phyloP scores from a whole-genome alignment of 2,329 filamentous ascomycete genomes.

The Fusarium illudens region DNA sequence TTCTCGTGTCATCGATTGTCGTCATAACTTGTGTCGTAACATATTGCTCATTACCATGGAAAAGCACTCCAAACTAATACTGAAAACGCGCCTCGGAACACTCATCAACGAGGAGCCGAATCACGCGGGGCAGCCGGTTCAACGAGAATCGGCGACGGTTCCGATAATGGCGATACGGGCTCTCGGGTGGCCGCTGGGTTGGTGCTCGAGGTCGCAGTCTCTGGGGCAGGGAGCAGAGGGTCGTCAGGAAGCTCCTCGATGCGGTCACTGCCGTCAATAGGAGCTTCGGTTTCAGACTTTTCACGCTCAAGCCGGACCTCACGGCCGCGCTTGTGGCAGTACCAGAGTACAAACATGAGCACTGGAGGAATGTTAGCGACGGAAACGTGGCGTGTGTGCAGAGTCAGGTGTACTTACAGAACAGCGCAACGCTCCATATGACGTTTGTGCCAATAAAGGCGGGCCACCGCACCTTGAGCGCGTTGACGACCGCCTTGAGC shows the following conservation, averaged over 20 bases:
- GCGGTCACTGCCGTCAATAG: constrained; percentile 51
- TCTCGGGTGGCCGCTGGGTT: constrained; percentile 13
- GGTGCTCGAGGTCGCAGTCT: constrained; percentile 17
- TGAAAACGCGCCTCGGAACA: no score
- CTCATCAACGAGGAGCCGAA: constrained; percentile 18
- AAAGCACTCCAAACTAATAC: neutral
- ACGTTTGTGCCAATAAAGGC: constrained; percentile 92
- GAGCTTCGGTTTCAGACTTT: constrained; percentile 47
- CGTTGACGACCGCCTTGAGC: constrained; percentile 89
- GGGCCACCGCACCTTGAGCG: constrained; percentile 86
- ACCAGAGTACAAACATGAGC: constrained; percentile 94
- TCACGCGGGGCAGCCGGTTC: constrained; percentile 17
- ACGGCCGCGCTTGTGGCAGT: constrained; percentile 93
- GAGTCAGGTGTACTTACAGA: constrained; percentile 65
- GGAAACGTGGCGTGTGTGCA: neutral
- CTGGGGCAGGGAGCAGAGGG: constrained; percentile 51
- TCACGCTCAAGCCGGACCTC: constrained; percentile 80
- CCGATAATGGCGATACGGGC: constrained; percentile 32
- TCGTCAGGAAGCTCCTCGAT: constrained; percentile 63
- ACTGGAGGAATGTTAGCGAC: constrained; percentile 58
- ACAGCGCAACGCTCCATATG: constrained; percentile 87
- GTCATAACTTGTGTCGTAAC: constrained; percentile 23
- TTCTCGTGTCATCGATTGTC: constrained; percentile 10
- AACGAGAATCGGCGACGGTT: constrained; percentile 14
- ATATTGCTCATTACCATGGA: constrained; percentile 22